Percentiles rank a stretch among this genome's conserved stretches.
These are phyloP conservation scores for Filosporella fistucella DNA, from an alignment of 495 filamentous ascomycete species.

Conservation along the genomic window DNA sequence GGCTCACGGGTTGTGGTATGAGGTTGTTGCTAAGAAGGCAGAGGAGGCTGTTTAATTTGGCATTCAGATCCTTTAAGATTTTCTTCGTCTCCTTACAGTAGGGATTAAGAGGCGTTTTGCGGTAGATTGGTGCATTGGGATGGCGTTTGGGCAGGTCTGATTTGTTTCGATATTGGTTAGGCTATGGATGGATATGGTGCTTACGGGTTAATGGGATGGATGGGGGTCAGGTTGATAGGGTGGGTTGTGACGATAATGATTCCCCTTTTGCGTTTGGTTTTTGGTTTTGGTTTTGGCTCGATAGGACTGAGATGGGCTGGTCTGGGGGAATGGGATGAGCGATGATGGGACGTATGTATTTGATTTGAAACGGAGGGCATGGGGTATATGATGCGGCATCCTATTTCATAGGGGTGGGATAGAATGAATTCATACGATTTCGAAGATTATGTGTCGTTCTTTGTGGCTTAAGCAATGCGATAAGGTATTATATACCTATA, in stretches of 20 bases:
- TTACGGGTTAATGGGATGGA: neutral
- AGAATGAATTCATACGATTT: too few species aligned
- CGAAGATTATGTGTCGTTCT: too few species aligned
- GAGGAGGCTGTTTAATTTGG: neutral
- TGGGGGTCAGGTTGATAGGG: neutral
- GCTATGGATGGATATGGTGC: neutral
- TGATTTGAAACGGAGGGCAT: too few species aligned
- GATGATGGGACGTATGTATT: too few species aligned
- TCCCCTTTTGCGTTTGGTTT: slow-evolving; percentile 1
- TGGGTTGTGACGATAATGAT: slow-evolving; percentile 7
- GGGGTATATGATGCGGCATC: too few species aligned
- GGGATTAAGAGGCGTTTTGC: neutral
- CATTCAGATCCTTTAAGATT: neutral
- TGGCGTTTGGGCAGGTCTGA: neutral
- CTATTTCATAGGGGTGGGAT: too few species aligned
- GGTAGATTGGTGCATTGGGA: neutral
- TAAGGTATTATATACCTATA: too few species aligned
- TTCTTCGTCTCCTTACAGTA: neutral
- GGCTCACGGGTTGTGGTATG: slow-evolving; percentile 78
- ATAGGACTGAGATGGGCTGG: neutral
- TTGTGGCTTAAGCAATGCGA: too few species aligned
- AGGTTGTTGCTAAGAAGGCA: slow-evolving; percentile 49
- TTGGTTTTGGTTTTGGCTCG: neutral
- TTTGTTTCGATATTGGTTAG: neutral
- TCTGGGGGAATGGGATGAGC: too few species aligned